These are phyloP conservation scores for Penicillium alfredii DNA, from an alignment of 495 filamentous ascomycete genomes.

Conservation along the genomic window DNA sequence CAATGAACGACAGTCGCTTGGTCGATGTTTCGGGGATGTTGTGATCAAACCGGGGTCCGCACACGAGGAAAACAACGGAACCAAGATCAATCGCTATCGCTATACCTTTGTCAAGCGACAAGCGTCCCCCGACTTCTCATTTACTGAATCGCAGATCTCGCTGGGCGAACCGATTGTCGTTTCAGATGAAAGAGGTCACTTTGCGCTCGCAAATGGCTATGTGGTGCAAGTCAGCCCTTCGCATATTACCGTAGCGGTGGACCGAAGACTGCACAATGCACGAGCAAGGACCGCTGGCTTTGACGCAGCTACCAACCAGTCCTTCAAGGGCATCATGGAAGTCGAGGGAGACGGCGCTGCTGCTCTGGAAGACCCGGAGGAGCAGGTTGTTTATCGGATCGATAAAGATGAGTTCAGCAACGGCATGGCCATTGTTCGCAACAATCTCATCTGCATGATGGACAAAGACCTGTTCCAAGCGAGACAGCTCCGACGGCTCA, in stretches of 20 bases:
- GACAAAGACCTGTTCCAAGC: slow-evolving; percentile 67
- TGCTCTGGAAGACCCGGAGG: slow-evolving; percentile 42
- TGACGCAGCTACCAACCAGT: slow-evolving; percentile 67
- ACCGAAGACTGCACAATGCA: slow-evolving; percentile 80
- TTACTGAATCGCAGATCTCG: slow-evolving; percentile 83
- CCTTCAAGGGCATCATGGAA: slow-evolving; percentile 89
- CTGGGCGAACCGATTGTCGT: slow-evolving; percentile 89
- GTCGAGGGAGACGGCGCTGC: slow-evolving; percentile 49
- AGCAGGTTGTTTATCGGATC: slow-evolving; percentile 68
- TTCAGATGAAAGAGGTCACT: slow-evolving; percentile 94
- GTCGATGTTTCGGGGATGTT: slow-evolving; percentile 68
- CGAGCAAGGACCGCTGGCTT: slow-evolving; percentile 70
- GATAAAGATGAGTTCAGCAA: slow-evolving; percentile 99
- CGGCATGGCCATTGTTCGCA: slow-evolving; percentile 89
- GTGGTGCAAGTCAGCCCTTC: slow-evolving; percentile 67
- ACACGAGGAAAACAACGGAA: slow-evolving; percentile 54
- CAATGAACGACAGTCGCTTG: slow-evolving; percentile 77
- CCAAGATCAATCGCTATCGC: slow-evolving; percentile 83
- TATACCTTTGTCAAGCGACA: slow-evolving; percentile 75
- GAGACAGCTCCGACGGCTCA: slow-evolving; percentile 65
- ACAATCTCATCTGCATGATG: slow-evolving; percentile 91
- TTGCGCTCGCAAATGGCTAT: slow-evolving; percentile 87
- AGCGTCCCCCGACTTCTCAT: slow-evolving; percentile 57
- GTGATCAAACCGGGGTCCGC: slow-evolving; percentile 73
- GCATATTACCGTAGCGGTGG: slow-evolving; percentile 78